A percentile compares a stretch with the other conserved stretches of the same genome.
These are phyloP conservation scores for Lyophyllum semitale DNA, from an alignment of 768 basidiomycete species.

Conservation along the genomic window DNA sequence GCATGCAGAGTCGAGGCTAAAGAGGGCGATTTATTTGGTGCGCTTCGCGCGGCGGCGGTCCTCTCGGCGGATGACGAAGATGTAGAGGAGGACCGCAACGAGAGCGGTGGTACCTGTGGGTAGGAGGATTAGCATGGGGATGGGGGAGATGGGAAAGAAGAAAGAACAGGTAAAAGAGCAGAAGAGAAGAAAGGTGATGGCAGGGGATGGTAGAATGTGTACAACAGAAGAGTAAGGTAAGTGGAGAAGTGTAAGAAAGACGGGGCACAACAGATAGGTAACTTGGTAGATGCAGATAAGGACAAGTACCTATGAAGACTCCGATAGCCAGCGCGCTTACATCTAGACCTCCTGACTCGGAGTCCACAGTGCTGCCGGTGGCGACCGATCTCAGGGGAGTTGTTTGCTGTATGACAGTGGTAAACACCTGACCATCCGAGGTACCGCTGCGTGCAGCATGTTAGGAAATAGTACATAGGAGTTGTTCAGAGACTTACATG, in stretches of 20 bases:
- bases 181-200: background rate
- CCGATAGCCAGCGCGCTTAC: slow-evolving; percentile 52
- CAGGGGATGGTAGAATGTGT: background rate
- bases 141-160: background rate
- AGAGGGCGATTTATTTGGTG: slow-evolving; percentile 24
- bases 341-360: slow-evolving; percentile 18
- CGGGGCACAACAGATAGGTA: no score
- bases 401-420: slow-evolving; percentile 26
- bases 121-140: background rate
- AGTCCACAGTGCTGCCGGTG: slow-evolving; percentile 5
- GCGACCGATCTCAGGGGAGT: slow-evolving; percentile 24
- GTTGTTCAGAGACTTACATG: slow-evolving; percentile 2
- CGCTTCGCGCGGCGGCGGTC: no score
- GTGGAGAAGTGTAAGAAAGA: background rate
- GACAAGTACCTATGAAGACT: slow-evolving; percentile 53
- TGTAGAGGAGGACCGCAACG: slow-evolving; percentile 21
- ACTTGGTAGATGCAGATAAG: no score
- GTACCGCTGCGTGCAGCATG: no score
- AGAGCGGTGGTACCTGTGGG: slow-evolving; percentile 29
- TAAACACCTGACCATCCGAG: slow-evolving; percentile 30
- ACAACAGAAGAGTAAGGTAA: background rate
- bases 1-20: slow-evolving; percentile 41
- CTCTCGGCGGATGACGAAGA: slow-evolving; percentile 30
- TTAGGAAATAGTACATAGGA: no score
- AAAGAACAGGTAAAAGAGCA: background rate